A percentile compares a stretch with the other conserved stretches of the same genome.
Conservation (phyloP, 2,329 filamentous ascomycete genomes). For the Hortaea werneckii region DNA sequence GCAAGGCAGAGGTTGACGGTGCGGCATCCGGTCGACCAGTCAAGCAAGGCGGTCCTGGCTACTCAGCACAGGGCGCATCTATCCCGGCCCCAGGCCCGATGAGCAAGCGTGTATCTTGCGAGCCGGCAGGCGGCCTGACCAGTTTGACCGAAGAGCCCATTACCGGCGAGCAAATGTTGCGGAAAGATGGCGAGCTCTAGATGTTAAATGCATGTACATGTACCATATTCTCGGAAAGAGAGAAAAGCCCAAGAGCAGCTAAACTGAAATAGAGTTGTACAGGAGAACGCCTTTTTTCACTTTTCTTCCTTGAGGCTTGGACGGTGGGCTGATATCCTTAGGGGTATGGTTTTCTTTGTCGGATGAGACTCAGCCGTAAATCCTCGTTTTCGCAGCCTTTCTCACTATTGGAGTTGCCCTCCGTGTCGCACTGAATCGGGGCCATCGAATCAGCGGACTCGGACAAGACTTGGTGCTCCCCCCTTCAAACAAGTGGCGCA, state of each 20-base stretch:
- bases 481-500: constrained; percentile 4
- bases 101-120: constrained; percentile 73
- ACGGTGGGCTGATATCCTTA: no score
- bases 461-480: not conserved
- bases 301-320: no score
- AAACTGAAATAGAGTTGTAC: no score
- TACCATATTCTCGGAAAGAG: constrained; percentile 9
- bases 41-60: constrained; percentile 33
- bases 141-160: constrained; percentile 50
- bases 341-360: no score
- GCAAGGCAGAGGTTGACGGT: constrained; percentile 39
- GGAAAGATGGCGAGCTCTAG: constrained; percentile 55
- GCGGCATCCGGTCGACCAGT: constrained; percentile 27
- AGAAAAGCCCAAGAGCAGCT: no score
- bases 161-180: constrained; percentile 50
- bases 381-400: no score
- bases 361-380: no score
- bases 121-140: constrained; percentile 79
- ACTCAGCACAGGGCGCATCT: constrained; percentile 41
- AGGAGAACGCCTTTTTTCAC: no score
- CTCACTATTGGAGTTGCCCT: no score
- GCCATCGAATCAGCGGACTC: not conserved
- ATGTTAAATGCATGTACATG: constrained; percentile 18
- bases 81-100: constrained; percentile 73
- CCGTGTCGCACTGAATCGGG: not conserved